phyloP scores from a whole-genome alignment of 2,329 filamentous ascomycete genomes.

The Pseudogymnoascus pannorum region DNA sequence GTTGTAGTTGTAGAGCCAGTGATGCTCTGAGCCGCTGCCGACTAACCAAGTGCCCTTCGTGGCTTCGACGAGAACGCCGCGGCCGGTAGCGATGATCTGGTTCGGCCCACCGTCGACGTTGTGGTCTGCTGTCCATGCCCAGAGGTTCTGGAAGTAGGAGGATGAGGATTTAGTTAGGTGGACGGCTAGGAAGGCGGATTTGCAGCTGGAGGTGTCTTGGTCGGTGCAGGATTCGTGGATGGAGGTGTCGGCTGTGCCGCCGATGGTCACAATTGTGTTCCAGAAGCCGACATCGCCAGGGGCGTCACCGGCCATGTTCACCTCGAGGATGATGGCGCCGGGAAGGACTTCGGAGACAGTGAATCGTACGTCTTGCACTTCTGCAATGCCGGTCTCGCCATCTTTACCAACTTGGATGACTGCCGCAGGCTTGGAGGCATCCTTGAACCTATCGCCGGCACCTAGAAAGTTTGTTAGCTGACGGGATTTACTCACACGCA shows the following conservation, averaged over 20 bases:
- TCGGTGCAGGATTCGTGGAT: slow-evolving; percentile 33
- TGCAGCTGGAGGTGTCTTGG: slow-evolving; percentile 33
- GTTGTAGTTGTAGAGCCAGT: slow-evolving; percentile 45
- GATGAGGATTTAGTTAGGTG: slow-evolving; percentile 41
- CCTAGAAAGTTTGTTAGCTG: slow-evolving; percentile 34
- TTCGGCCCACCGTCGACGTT: slow-evolving; percentile 40
- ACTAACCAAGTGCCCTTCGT: slow-evolving; percentile 45
- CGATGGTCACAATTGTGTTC: slow-evolving; percentile 40
- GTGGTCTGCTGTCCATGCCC: slow-evolving; percentile 41
- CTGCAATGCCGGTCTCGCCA: slow-evolving; percentile 41
- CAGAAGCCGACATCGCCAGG: slow-evolving; percentile 45
- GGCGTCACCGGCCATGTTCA: slow-evolving; percentile 42
- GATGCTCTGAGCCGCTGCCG: slow-evolving; percentile 45
- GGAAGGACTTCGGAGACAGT: slow-evolving; percentile 40
- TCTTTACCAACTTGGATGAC: slow-evolving; percentile 44
- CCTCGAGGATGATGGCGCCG: slow-evolving; percentile 38
- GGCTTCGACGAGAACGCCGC: slow-evolving; percentile 40
- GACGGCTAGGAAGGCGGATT: slow-evolving; percentile 41
- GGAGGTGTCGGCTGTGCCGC: slow-evolving; percentile 36
- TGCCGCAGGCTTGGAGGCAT: slow-evolving; percentile 35
- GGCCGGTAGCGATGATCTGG: slow-evolving; percentile 38
- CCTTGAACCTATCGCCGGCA: slow-evolving; percentile 38
- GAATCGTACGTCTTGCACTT: slow-evolving; percentile 47
- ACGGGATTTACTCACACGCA: background rate
- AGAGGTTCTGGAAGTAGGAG: slow-evolving; percentile 47